These are phyloP conservation scores for Xylariaceae sp. DNA, from an alignment of 2,329 filamentous ascomycete genomes.

Conservation along the genomic window DNA sequence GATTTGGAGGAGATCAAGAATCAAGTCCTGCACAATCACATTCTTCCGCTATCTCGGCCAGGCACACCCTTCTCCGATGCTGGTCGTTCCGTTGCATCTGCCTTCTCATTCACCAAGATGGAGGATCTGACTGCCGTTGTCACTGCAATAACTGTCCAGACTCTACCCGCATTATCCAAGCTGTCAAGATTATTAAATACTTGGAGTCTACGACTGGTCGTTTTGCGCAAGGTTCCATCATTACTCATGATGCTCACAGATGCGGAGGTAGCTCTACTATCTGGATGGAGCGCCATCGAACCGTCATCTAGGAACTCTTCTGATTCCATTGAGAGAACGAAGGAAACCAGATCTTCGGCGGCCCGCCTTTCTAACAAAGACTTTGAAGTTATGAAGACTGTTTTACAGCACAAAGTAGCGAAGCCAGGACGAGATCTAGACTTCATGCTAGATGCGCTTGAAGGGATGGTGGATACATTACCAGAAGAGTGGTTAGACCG, in stretches of 20 bases:
- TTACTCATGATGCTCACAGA: slow-evolving; percentile 72
- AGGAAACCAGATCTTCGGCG: slow-evolving; percentile 24
- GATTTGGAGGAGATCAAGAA: slow-evolving; percentile 88
- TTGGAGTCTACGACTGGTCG: slow-evolving; percentile 79
- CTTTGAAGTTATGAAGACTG: slow-evolving; percentile 64
- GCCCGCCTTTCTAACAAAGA: slow-evolving; percentile 51
- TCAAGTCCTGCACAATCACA: slow-evolving; percentile 83
- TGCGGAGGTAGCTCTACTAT: slow-evolving; percentile 67
- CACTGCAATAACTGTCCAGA: slow-evolving; percentile 89
- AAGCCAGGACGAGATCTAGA: slow-evolving; percentile 78
- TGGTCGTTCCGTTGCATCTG: slow-evolving; percentile 49
- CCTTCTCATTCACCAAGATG: slow-evolving; percentile 69
- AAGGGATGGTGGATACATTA: slow-evolving; percentile 82
- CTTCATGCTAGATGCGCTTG: slow-evolving; percentile 83
- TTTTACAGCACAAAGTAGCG: slow-evolving; percentile 73
- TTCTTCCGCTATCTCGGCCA: slow-evolving; percentile 64
- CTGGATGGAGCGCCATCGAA: slow-evolving; percentile 70
- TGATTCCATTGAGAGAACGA: slow-evolving; percentile 7
- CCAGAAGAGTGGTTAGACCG: slow-evolving; percentile 88
- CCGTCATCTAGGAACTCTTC: slow-evolving; percentile 31
- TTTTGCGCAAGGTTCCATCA: slow-evolving; percentile 75
- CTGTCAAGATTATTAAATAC: slow-evolving; percentile 74
- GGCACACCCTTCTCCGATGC: slow-evolving; percentile 56
- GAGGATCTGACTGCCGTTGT: slow-evolving; percentile 91
- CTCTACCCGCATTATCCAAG: slow-evolving; percentile 79